Evolutionary conservation across 768 basidiomycete species (phyloP).

Genomic region (Collybiopsis confluens): DNA sequence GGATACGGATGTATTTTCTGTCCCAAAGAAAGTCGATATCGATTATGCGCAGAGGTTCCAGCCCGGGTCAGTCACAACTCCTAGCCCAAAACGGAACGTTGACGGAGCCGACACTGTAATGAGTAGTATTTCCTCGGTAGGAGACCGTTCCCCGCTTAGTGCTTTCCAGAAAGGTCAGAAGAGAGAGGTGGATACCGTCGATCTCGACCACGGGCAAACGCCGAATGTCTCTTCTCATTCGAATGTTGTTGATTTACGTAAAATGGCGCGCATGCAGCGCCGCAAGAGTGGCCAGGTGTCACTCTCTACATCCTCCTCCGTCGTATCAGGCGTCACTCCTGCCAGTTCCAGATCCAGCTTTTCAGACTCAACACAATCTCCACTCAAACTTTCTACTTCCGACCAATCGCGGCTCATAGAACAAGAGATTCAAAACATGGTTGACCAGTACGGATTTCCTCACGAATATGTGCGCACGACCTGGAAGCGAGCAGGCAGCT

Average conservation of each 20-base stretch:
- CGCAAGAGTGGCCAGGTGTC: background rate
- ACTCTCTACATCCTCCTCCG: background rate
- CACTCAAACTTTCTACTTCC: background rate
- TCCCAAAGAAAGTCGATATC: too few species aligned
- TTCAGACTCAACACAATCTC: background rate
- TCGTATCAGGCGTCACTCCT: background rate
- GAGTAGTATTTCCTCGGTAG: background rate
- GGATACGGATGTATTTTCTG: too few species aligned
- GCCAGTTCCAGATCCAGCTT: background rate
- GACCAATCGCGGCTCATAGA: conserved; percentile 4
- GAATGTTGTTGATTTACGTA: background rate
- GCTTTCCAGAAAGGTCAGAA: background rate
- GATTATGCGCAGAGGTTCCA: too few species aligned
- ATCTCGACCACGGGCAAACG: background rate
- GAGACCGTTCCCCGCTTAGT: background rate
- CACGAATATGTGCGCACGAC: conserved; percentile 1
- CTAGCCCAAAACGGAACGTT: too few species aligned
- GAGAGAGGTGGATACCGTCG: background rate
- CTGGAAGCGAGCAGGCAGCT: background rate
- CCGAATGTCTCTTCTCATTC: background rate
- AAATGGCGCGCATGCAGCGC: background rate
- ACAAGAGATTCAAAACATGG: background rate
- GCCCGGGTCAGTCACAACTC: too few species aligned
- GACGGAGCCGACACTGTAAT: background rate
- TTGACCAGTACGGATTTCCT: background rate